Base-by-base conservation (phyloP, 2,329 filamentous ascomycete species). In the Oidium heveae region DNA sequence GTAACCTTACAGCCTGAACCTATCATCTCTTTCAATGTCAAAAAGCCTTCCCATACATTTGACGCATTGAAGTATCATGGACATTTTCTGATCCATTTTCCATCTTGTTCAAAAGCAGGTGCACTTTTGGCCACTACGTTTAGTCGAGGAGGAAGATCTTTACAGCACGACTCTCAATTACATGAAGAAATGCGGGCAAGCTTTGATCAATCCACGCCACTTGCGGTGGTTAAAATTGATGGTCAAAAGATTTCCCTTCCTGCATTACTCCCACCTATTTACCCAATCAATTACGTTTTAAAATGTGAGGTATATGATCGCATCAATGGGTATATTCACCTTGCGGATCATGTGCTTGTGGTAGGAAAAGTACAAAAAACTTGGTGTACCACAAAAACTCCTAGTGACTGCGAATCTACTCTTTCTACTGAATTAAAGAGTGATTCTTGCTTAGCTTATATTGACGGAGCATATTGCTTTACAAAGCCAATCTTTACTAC, bases 1-100 rank as follows among this genome's bases (percentile, higher is more conserved):
- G 54, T 65, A 2, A 60, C 62, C 1, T 56, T 66, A 9, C 57
- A 57, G n/a, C 62, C 62, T 5, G 39, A 55, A 8, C 64, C 64
- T 6, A 61, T 64, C 10, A 55, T 65, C n/a, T 61, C 62, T 16
- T 65, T 66, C 55, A 66, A 66, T 37, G 63, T 66, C 49, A 57
- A 59, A 20, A 55, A 52, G n/a, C 64, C 63, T 8, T 64, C 62
- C 0, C 54, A 56, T 8, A 66, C 64, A 4, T 55, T 64, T 0
- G 54, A 56, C 28, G 61, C 63, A 4, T 47, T 66, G 2, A 55
- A 53, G 43, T 18, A 55, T 18, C 56, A 53, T 1, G 44, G 55
- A 24, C 33, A 59, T 15, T 65, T 64, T 36, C 50, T 62, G 1
- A 56, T 65, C 15, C 61, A 65, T 53, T 55, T 65, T 7, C 54